Percentiles rank a stretch among this genome's conserved stretches.
Evolutionary conservation across 2,329 filamentous ascomycete genomes (phyloP).

Genomic region (Amauroascus niger): DNA sequence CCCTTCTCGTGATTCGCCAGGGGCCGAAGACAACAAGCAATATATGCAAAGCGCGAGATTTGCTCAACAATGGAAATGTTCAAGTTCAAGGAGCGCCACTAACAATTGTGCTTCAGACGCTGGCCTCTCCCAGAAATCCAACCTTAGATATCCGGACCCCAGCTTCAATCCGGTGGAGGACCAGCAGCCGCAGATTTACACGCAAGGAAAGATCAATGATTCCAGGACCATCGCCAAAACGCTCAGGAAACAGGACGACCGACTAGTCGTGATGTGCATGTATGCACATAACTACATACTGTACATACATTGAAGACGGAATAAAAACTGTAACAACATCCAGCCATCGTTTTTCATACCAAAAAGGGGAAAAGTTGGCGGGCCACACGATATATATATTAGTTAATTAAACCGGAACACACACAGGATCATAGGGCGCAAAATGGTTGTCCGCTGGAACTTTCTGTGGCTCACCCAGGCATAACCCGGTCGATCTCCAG

Average conservation of each 20-base stretch:
- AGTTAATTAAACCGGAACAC: constrained; percentile 3
- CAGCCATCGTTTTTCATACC: no score
- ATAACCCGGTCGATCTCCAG: constrained; percentile 16
- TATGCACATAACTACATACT: no score
- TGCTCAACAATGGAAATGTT: no score
- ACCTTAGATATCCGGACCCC: not conserved
- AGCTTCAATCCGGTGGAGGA: constrained; percentile 11
- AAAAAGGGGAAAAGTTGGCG: not conserved
- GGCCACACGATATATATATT: not conserved
- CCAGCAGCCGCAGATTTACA: not conserved
- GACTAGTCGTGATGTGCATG: no score
- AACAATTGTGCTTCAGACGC: no score
- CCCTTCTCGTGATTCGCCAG: not conserved
- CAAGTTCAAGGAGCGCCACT: no score
- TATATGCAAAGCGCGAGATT: no score
- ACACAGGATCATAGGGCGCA: constrained; percentile 5
- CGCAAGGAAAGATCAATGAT: constrained; percentile 7
- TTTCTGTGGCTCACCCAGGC: constrained; percentile 11
- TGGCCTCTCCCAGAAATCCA: not conserved
- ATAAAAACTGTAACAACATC: no score
- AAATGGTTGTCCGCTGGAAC: not conserved
- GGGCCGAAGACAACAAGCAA: not conserved
- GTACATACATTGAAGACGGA: no score
- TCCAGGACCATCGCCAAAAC: constrained; percentile 5
- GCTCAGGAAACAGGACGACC: constrained; percentile 4